phyloP scores from a whole-genome alignment of 129 eudicot genomes.

The Lactuca sativa region DNA sequence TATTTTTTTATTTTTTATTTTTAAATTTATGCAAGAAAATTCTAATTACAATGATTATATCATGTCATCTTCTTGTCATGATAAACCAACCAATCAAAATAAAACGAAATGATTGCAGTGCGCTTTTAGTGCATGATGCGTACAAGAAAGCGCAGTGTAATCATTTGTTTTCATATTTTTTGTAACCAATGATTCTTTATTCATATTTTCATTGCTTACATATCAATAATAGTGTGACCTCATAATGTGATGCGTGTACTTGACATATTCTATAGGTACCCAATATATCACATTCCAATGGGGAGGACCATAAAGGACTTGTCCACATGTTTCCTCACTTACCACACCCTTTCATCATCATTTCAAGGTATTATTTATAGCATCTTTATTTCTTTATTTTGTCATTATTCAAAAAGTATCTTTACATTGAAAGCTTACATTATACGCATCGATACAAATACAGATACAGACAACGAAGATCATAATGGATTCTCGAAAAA shows the following conservation, averaged over 20 bases:
- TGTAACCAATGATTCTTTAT: not conserved
- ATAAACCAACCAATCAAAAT: too few relatives aligned
- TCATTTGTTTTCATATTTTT: not conserved
- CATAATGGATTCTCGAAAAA: slow-evolving; percentile 34
- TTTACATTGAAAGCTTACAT: not conserved
- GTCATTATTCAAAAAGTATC: not conserved
- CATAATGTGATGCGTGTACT: slow-evolving; percentile 18
- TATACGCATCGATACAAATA: slow-evolving; percentile 6
- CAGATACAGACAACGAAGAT: slow-evolving; percentile 61
- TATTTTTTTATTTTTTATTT: slow-evolving; percentile 19
- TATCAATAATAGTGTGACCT: not conserved
- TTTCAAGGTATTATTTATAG: slow-evolving; percentile 63
- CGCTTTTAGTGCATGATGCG: not conserved
- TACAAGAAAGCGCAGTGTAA: not conserved
- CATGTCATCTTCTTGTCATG: not conserved
- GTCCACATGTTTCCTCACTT: slow-evolving; percentile 89
- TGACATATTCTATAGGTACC: slow-evolving; percentile 58
- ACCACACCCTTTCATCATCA: slow-evolving; percentile 96
- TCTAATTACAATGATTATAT: too few relatives aligned
- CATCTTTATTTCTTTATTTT: not conserved
- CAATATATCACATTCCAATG: slow-evolving; percentile 96
- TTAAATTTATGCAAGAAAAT: not conserved
- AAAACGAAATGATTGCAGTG: not conserved
- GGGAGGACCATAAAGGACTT: slow-evolving; percentile 89
- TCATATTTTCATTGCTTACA: slow-evolving; percentile 4